phyloP scores from a whole-genome alignment of 2,329 filamentous ascomycete species.

The Aspergillus alliaceus region DNA sequence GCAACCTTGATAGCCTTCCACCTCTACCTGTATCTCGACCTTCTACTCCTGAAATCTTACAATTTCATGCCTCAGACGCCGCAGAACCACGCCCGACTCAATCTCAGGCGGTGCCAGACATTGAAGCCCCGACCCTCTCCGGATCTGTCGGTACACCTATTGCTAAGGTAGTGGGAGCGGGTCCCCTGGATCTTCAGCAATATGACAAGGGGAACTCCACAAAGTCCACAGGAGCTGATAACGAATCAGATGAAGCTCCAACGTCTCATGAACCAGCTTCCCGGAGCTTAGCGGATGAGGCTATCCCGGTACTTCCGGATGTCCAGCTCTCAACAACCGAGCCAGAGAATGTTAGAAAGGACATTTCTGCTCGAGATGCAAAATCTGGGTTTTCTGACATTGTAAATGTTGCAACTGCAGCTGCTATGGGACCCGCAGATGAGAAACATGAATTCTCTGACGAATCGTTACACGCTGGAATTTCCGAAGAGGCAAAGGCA shows the following conservation, averaged over 20 bases:
- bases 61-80: constrained; percentile 12
- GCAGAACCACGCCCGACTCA: constrained; percentile 13
- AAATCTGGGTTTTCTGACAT: constrained; percentile 15
- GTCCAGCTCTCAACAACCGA: not conserved
- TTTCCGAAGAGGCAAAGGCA: not conserved
- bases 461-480: not conserved
- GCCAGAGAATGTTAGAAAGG: constrained; percentile 1
- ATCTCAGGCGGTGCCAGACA: not conserved
- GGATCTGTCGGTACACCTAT: constrained; percentile 26
- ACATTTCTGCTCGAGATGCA: not conserved
- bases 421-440: not conserved
- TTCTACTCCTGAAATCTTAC: constrained; percentile 18
- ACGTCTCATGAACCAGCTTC: not conserved
- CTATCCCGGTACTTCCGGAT: constrained; percentile 2
- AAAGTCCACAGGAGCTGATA: not conserved
- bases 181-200: not conserved
- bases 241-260: not conserved
- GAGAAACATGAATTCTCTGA: not conserved
- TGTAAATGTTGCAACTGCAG: constrained; percentile 15
- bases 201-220: constrained; percentile 1
- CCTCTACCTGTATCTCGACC: constrained; percentile 16
- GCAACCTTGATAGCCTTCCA: constrained; percentile 17
- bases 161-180: constrained; percentile 14
- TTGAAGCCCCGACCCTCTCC: constrained; percentile 1
- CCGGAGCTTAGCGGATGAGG: not conserved